phyloP scores from a whole-genome alignment of 805 yeast genomes.

The Suhomyces faveliae region DNA sequence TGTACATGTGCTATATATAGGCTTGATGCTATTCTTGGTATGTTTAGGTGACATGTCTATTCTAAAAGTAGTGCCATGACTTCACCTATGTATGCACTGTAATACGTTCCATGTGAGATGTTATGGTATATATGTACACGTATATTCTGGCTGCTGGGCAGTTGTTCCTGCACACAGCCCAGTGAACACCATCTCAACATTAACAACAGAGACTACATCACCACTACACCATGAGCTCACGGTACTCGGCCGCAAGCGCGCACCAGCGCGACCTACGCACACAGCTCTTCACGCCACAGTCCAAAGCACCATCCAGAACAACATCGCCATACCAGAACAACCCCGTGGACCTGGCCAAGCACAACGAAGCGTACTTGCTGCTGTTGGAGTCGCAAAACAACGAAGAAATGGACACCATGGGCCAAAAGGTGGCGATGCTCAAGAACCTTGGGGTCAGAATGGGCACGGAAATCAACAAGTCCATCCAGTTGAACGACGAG shows the following conservation, averaged over 20 bases:
- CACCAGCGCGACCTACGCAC: conserved; percentile 45
- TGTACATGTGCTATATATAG: too few relatives aligned
- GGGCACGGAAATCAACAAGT: conserved; percentile 45
- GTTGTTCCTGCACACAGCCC: too few relatives aligned
- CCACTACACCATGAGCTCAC: conserved; percentile 11
- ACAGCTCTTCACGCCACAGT: conserved; percentile 33
- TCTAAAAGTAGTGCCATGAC: too few relatives aligned
- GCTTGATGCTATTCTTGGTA: too few relatives aligned
- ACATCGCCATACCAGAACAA: conserved; percentile 40
- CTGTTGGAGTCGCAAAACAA: conserved; percentile 43
- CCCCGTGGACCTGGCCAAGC: conserved; percentile 30
- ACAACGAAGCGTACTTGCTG: conserved; percentile 42
- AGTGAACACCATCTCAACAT: too few relatives aligned
- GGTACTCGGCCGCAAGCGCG: conserved; percentile 21
- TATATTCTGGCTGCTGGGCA: too few relatives aligned
- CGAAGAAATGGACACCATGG: conserved; percentile 42
- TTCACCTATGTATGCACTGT: too few relatives aligned
- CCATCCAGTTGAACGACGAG: conserved; percentile 40
- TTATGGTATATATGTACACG: too few relatives aligned
- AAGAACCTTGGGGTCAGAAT: conserved; percentile 41
- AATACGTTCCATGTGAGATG: too few relatives aligned
- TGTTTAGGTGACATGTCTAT: too few relatives aligned
- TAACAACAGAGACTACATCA: background rate
- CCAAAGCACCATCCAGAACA: conserved; percentile 29
- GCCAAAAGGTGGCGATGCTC: conserved; percentile 40